These are phyloP conservation scores for Trichoderma breve DNA, from an alignment of 2,329 filamentous ascomycete species.

Conservation along the genomic window DNA sequence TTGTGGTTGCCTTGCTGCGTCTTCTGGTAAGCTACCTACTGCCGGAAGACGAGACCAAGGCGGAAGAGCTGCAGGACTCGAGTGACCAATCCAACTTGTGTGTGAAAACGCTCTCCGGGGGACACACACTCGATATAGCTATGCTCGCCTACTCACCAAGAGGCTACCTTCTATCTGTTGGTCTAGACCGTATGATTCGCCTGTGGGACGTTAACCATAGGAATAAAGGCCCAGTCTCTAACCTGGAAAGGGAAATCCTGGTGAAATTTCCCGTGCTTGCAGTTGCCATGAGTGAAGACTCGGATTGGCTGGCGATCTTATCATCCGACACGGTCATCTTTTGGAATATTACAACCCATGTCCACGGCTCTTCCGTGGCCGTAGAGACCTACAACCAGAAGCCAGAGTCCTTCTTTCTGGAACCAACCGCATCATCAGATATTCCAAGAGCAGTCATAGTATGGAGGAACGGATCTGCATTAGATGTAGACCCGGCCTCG, in stretches of 20 bases:
- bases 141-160: conserved; percentile 60
- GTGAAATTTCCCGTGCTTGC: conserved; percentile 60
- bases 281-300: conserved; percentile 62
- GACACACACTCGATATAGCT: conserved; percentile 68
- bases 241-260: conserved; percentile 40
- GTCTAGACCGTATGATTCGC: conserved; percentile 66
- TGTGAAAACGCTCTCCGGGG: conserved; percentile 58
- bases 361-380: conserved; percentile 54
- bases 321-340: conserved; percentile 57
- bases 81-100: conserved; percentile 52
- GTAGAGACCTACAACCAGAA: conserved; percentile 54
- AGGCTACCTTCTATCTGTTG: conserved; percentile 66
- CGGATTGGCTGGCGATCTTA: conserved; percentile 65
- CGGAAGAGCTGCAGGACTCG: conserved; percentile 43
- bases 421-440: conserved; percentile 36
- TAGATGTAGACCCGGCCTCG: background rate
- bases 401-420: conserved; percentile 64
- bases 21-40: conserved; percentile 73
- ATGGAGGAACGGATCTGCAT: conserved; percentile 55
- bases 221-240: conserved; percentile 38
- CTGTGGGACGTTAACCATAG: conserved; percentile 61
- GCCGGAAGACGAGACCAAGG: conserved; percentile 57
- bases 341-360: conserved; percentile 60
- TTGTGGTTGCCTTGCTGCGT: conserved; percentile 62
- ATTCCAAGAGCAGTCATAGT: conserved; percentile 58